Base-by-base conservation (phyloP, 345 rosid species). In the Bruguiera parviflora region DNA sequence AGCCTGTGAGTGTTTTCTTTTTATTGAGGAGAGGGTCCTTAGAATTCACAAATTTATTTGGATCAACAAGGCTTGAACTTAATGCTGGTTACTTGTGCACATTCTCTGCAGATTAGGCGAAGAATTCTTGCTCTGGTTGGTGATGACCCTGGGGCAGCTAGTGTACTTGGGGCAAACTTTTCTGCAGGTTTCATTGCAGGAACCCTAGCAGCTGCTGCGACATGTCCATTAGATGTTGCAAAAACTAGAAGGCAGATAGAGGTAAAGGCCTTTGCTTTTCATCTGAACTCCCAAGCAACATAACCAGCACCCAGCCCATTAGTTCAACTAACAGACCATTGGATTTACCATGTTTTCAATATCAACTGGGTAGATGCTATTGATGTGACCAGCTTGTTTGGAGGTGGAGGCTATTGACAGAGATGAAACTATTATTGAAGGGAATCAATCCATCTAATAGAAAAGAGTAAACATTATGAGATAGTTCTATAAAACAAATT, bases 201-300 rank as follows among this genome's bases (percentile, higher is more conserved):
- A 72, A 87, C 85, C 75, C 76, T 95, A 11, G 96, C 98, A 57
- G 98, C 94, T 71, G 96, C 86, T 66, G 77, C 89, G 57, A 92
- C 98, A 3, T 92, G 96, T 82, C 98, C 98, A 70, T 82, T 95
- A 58, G 99, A 95, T 81, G 98, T 95, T 52, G 98, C 93, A 64
- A 92, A 85, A 79, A 95, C 98, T 32, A 82, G 97, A 80, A 88
- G 98, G 83, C 99, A 95, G 78, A 95, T 95, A 73, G 98, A 90
- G 97, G 98, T 90, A 55, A 28, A 4, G 24, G 16, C 58, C 22
- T 56, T 16, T 11, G 24, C 24, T 24, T 27, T 24, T 6, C 59
- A 56, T 56, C 59, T 10, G 16, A 56, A 56, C 3, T 11, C 18
- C 49, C 49, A 43, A 13, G 16, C 9, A 13, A 43, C 5, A 15